Percentiles rank a stretch among this genome's conserved stretches.
Conservation (phyloP, 2,329 filamentous ascomycete species). For the Emydomyces testavorans region DNA sequence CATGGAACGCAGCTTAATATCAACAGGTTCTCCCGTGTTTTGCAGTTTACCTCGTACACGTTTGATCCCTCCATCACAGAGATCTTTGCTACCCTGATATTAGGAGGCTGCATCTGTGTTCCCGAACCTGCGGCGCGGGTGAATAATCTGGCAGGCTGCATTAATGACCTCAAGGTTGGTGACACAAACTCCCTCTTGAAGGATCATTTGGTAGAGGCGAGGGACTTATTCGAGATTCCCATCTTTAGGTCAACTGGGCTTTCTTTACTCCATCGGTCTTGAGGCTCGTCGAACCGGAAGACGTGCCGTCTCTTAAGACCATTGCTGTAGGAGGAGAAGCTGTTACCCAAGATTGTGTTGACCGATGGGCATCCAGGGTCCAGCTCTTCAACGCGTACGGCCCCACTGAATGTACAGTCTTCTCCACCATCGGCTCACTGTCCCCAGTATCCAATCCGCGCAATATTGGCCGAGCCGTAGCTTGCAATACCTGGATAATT, state of each 20-base stretch:
- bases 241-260: slow-evolving; percentile 24
- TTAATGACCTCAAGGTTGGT: no score
- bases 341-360: slow-evolving; percentile 18
- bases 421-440: slow-evolving; percentile 16
- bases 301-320: slow-evolving; percentile 29
- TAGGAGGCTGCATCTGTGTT: slow-evolving; percentile 36
- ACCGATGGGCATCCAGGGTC: slow-evolving; percentile 21
- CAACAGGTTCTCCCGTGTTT: slow-evolving; percentile 44
- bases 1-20: neutral
- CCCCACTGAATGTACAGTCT: slow-evolving; percentile 12
- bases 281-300: slow-evolving; percentile 25
- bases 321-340: slow-evolving; percentile 26
- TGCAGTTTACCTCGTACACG: slow-evolving; percentile 35
- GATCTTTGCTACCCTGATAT: slow-evolving; percentile 46
- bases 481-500: slow-evolving; percentile 18
- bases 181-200: no score
- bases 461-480: slow-evolving; percentile 13
- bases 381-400: slow-evolving; percentile 32
- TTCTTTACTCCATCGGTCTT: slow-evolving; percentile 36
- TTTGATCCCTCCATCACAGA: slow-evolving; percentile 65
- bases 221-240: no score
- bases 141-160: slow-evolving; percentile 40
- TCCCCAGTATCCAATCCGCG: slow-evolving; percentile 22
- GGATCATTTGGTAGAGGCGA: no score
- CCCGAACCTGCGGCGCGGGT: slow-evolving; percentile 34